These are phyloP conservation scores for Drechslerella coelobrocha DNA, from an alignment of 2,329 filamentous ascomycete species.

Conservation along the genomic window DNA sequence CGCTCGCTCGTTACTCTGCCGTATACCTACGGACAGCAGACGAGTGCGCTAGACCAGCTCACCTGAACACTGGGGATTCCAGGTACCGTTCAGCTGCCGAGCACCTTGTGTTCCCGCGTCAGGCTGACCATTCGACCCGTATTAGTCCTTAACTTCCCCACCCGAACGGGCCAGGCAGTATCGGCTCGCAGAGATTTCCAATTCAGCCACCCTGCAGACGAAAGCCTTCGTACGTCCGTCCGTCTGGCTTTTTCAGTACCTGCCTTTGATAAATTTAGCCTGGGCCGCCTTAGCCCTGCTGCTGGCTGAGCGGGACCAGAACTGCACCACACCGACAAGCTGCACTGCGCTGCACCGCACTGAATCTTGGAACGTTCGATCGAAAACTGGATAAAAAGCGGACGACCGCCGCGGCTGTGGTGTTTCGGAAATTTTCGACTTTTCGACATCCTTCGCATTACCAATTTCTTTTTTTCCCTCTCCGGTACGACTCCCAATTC, in stretches of 20 bases:
- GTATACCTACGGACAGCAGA: not conserved
- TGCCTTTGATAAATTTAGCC: conserved; percentile 4
- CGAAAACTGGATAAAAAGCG: not conserved
- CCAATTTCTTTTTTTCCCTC: not conserved
- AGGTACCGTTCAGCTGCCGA: conserved; percentile 2
- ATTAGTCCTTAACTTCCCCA: not conserved
- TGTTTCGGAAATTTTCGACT: not conserved
- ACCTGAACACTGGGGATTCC: not conserved
- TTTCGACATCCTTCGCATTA: not conserved
- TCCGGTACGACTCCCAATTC: no score
- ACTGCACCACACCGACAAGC: not conserved
- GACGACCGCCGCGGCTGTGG: not conserved
- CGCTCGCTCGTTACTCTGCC: not conserved
- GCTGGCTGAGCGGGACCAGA: not conserved
- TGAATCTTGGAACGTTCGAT: not conserved
- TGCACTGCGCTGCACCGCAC: not conserved
- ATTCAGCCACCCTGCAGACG: conserved; percentile 10
- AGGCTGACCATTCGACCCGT: not conserved
- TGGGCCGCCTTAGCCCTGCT: not conserved
- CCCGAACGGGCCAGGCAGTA: not conserved
- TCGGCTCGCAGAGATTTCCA: not conserved
- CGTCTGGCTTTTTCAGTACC: no score
- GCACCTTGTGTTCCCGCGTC: not conserved
- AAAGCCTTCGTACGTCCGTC: no score
- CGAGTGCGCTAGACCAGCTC: not conserved